A percentile compares a stretch with the other conserved stretches of the same genome.
phyloP scores from a whole-genome alignment of 768 basidiomycete genomes.

The Phylloporus sp. region DNA sequence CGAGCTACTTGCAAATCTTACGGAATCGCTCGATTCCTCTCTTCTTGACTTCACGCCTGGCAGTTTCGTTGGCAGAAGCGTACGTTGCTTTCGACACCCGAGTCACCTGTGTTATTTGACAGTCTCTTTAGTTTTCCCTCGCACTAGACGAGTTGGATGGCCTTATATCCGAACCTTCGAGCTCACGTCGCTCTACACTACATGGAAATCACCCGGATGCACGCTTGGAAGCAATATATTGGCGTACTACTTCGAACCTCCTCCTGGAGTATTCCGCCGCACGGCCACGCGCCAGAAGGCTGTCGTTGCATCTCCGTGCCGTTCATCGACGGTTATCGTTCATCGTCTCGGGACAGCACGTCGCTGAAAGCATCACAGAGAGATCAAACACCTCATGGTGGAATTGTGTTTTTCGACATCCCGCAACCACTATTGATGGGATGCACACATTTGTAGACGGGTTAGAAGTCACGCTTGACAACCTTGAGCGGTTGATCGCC shows the following conservation, averaged over 20 bases:
- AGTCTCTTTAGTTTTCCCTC: constrained; percentile 20
- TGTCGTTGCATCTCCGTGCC: constrained; percentile 14
- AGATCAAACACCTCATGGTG: constrained; percentile 2
- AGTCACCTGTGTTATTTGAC: constrained; percentile 1
- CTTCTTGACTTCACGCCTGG: constrained; percentile 23
- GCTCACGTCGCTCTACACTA: not conserved
- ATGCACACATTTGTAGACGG: constrained; percentile 14
- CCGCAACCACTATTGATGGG: constrained; percentile 2
- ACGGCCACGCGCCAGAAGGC: constrained; percentile 16
- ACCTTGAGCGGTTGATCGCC: constrained; percentile 16
- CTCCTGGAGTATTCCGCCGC: constrained; percentile 32
- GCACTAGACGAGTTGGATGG: constrained; percentile 28
- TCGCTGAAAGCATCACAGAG: not conserved
- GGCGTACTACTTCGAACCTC: constrained; percentile 29
- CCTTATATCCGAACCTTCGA: constrained; percentile 8
- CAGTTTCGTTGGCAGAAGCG: constrained; percentile 30
- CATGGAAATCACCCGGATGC: constrained; percentile 3
- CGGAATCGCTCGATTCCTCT: constrained; percentile 13
- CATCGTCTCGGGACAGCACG: not conserved
- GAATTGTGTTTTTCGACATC: constrained; percentile 3
- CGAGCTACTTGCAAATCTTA: constrained; percentile 19
- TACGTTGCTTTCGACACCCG: constrained; percentile 6
- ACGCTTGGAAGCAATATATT: constrained; percentile 25
- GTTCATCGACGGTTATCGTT: constrained; percentile 14
- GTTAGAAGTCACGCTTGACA: constrained; percentile 20